phyloP scores from a whole-genome alignment of 2,329 filamentous ascomycete species.

The Aspergillus sp. region DNA sequence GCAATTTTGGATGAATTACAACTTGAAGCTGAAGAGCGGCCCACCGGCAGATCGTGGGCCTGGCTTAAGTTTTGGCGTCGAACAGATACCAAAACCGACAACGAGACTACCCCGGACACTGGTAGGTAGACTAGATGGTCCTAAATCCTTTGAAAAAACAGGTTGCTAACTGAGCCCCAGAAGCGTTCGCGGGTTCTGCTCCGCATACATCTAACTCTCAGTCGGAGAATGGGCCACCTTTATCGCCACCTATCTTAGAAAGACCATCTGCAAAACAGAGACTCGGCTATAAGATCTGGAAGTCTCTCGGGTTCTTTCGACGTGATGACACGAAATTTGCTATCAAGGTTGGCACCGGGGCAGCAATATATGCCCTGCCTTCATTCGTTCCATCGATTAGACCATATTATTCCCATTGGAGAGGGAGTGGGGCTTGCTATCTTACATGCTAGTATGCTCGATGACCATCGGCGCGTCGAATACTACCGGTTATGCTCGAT shows the following conservation, averaged over 20 bases:
- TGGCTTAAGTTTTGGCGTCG: conserved; percentile 77
- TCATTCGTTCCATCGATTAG: conserved; percentile 77
- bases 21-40: conserved; percentile 57
- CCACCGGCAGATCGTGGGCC: conserved; percentile 65
- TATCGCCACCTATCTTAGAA: conserved; percentile 1
- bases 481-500: conserved; percentile 81
- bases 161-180: neutral
- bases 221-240: neutral
- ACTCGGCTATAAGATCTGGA: conserved; percentile 50
- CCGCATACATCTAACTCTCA: no score
- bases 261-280: conserved; percentile 17
- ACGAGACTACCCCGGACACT: conserved; percentile 21
- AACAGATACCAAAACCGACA: conserved; percentile 8
- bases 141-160: neutral
- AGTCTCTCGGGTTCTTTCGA: conserved; percentile 52
- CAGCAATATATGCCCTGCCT: conserved; percentile 81
- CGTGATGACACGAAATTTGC: conserved; percentile 72
- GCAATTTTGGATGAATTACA: conserved; percentile 83
- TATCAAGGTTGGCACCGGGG: conserved; percentile 88
- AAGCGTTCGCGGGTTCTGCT: neutral
- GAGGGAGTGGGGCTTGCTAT: conserved; percentile 93
- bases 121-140: conserved; percentile 11
- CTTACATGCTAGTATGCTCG: conserved; percentile 95
- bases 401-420: conserved; percentile 78
- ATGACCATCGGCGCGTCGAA: conserved; percentile 98